A percentile compares a stretch with the other conserved stretches of the same genome.
Evolutionary conservation across 352 stramenopile genomes (phyloP).

Genomic region (Phytophthora constricta): DNA sequence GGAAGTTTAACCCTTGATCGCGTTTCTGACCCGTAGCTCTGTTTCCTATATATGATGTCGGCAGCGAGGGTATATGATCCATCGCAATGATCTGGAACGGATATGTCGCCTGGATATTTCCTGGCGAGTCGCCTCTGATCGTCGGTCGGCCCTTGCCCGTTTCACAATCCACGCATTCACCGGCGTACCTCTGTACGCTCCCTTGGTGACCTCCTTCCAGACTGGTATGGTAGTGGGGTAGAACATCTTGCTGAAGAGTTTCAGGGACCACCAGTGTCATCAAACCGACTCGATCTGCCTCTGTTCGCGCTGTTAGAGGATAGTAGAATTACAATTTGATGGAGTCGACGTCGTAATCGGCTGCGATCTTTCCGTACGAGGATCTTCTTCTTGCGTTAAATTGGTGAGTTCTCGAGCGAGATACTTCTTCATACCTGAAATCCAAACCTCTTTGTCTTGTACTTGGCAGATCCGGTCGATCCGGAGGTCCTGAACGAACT

Average conservation of each 20-base stretch:
- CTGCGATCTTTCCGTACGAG: no score
- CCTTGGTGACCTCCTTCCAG: constrained; percentile 12
- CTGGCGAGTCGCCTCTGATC: no score
- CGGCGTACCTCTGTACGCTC: constrained; percentile 4
- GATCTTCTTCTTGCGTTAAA: not conserved
- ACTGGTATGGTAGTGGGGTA: constrained; percentile 18
- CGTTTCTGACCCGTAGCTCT: constrained; percentile 42
- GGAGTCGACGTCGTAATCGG: not conserved
- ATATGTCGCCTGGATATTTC: no score
- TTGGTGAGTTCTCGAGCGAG: not conserved
- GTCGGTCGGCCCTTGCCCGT: no score
- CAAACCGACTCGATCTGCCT: not conserved
- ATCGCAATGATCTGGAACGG: no score
- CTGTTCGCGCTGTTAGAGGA: not conserved
- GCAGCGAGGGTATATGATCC: constrained; percentile 40
- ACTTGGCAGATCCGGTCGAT: not conserved
- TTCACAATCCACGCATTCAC: constrained; percentile 16
- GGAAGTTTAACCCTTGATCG: no score
- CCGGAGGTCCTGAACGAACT: no score
- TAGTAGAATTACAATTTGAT: no score
- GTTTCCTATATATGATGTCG: constrained; percentile 30
- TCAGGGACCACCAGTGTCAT: not conserved
- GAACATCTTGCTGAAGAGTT: constrained; percentile 9
- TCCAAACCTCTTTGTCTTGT: no score
- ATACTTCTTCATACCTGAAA: no score